Evolutionary conservation across 495 filamentous ascomycete species (phyloP).

Genomic region (Neurospora africana): DNA sequence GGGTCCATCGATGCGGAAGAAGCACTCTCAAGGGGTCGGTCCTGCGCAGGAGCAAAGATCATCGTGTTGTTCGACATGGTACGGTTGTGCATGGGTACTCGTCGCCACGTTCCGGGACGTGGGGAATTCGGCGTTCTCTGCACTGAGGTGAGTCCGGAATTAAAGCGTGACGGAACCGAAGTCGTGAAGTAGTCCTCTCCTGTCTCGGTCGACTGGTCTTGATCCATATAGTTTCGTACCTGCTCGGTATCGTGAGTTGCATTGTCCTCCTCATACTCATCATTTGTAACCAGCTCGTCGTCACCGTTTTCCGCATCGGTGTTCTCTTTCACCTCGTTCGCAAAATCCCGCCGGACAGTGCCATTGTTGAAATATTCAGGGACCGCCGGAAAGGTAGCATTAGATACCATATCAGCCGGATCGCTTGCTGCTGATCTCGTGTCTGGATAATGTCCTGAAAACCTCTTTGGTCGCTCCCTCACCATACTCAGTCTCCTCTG

Average conservation of each 20-base stretch:
- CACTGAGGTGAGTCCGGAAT: constrained; percentile 10
- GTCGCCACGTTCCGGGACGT: constrained; percentile 21
- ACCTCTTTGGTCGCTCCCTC: constrained; percentile 29
- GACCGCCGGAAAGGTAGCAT: constrained; percentile 26
- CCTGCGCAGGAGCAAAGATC: constrained; percentile 50
- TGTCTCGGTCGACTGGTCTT: constrained; percentile 5
- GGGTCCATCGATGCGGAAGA: constrained; percentile 37
- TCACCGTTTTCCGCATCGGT: constrained; percentile 81
- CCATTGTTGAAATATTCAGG: constrained; percentile 13
- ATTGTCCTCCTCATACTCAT: constrained; percentile 45
- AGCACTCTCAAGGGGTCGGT: constrained; percentile 29
- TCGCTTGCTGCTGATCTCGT: constrained; percentile 44
- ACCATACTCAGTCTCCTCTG: constrained; percentile 32
- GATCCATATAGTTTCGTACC: not conserved
- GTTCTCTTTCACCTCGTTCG: constrained; percentile 32
- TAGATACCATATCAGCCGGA: constrained; percentile 41
- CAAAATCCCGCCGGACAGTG: constrained; percentile 19
- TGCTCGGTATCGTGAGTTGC: constrained; percentile 19
- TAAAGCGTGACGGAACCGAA: constrained; percentile 22
- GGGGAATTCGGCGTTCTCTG: constrained; percentile 18
- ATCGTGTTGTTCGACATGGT: constrained; percentile 71
- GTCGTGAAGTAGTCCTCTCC: constrained; percentile 42
- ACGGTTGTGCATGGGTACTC: constrained; percentile 42
- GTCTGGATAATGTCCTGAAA: constrained; percentile 33
- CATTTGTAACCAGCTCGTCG: constrained; percentile 77